A percentile compares a stretch with the other conserved stretches of the same genome.
Conservation (phyloP, 495 filamentous ascomycete species). For the Trichoderma gamsii region DNA sequence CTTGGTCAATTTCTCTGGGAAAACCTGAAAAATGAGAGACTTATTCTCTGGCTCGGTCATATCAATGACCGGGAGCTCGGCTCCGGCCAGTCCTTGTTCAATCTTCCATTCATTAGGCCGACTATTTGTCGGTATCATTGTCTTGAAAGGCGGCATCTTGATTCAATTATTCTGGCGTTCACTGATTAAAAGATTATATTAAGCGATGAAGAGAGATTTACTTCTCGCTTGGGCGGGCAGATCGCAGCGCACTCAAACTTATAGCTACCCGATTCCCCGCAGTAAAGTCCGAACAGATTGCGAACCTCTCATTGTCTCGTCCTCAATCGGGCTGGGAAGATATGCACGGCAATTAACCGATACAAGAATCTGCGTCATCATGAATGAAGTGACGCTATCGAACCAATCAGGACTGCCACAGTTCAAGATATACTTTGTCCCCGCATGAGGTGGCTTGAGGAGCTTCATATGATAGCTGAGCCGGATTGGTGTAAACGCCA, state of each 20-base stretch:
- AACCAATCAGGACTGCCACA: background rate
- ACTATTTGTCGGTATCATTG: background rate
- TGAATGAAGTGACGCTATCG: background rate
- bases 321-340: background rate
- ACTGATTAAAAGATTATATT: too few species aligned
- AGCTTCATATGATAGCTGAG: background rate
- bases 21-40: background rate
- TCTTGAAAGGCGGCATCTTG: background rate
- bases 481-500: background rate
- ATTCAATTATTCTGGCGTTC: too few species aligned
- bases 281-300: background rate
- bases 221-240: background rate
- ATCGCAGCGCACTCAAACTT: background rate
- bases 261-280: background rate
- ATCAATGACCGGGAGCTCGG: background rate
- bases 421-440: background rate
- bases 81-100: conserved; percentile 2
- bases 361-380: background rate
- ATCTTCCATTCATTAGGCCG: conserved; percentile 4
- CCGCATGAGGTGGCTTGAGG: background rate
- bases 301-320: background rate
- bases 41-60: background rate
- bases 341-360: background rate
- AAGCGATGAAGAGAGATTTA: background rate
- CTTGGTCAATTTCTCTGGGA: background rate